Evolutionary conservation across 768 basidiomycete species (phyloP).

Genomic region (Phylloporus sp.): DNA sequence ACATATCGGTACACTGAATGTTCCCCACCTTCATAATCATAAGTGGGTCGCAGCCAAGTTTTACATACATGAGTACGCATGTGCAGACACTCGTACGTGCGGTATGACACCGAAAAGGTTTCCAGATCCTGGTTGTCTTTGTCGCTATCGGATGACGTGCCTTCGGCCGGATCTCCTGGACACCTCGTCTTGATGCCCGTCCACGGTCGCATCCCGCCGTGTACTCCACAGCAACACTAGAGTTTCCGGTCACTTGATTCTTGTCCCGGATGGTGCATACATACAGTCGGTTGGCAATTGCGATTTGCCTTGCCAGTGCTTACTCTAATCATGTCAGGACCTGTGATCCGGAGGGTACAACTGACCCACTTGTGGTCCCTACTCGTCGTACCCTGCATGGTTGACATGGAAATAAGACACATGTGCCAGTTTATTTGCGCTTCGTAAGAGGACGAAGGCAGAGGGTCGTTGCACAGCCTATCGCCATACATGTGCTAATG

Average conservation of each 20-base stretch:
- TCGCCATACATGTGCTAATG: conserved; percentile 1
- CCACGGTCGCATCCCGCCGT: not conserved
- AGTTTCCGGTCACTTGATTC: not conserved
- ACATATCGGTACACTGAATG: too few species aligned
- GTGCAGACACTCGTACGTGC: not conserved
- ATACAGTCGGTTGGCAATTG: not conserved
- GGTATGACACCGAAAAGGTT: not conserved
- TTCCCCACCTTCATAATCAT: too few species aligned
- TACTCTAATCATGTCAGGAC: not conserved
- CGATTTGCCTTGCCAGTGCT: not conserved
- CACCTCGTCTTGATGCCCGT: not conserved
- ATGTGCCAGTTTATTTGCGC: not conserved
- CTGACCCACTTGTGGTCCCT: conserved; percentile 8
- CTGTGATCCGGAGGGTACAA: conserved; percentile 4
- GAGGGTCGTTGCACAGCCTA: conserved; percentile 13
- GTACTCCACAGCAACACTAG: too few species aligned
- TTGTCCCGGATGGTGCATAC: not conserved
- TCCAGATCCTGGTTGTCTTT: not conserved
- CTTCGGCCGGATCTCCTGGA: not conserved
- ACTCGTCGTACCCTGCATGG: not conserved
- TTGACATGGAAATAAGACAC: not conserved
- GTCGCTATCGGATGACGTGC: not conserved
- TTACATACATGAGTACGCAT: too few species aligned
- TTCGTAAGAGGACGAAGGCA: not conserved
- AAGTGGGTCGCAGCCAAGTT: not conserved